Base-by-base conservation (phyloP, 2,329 filamentous ascomycete species). In the Penicillium sp. region DNA sequence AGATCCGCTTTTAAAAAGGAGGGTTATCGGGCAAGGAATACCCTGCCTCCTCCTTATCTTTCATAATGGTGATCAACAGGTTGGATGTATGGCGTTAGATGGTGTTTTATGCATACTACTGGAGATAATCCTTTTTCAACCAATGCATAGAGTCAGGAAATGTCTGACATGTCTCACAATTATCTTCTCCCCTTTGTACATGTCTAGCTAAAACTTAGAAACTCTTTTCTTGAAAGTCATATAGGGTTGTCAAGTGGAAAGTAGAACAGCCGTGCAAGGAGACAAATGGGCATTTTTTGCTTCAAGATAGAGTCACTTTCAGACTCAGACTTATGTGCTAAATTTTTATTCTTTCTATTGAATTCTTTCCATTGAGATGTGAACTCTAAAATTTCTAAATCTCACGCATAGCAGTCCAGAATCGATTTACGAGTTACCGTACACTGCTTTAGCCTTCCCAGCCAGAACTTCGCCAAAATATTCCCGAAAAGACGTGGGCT, bases 1-100 rank as follows among this genome's bases (percentile, higher is more conserved):
- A 99, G 78, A 96, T 99, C 72, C 83, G 92, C 10, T 45, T 45
- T 11, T 45, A 23, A n/a, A 16, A 5, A 26, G n/a, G 23, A 21
- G 9, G 19, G 19, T 23, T 39, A 11, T 39, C 3, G 33, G 14
- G n/a, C 10, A 18, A 10, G 16, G 16, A n/a, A 23, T 24, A 10
- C 37, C 8, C 33, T 36, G 33, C n/a, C 10, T 7, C 37, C 21
- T 42, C 52, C 46, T 42, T 47, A 48, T 51, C 48, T 51, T 50
- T 52, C 29, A 7, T 49, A 55, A 29, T 50, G 43, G 45, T 61
- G 60, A 57, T 51, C 57, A 62, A 66, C 54, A 47, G 64, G 63
- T 59, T 58, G 43, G 66, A 64, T 67, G 64, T 67, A 48, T 55
- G 66, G 66, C 64, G 66, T 69, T 68, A 36, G 40, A 51, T 59